Conservation (phyloP, 169 alveolate genomes). For the Babesia ovata region DNA sequence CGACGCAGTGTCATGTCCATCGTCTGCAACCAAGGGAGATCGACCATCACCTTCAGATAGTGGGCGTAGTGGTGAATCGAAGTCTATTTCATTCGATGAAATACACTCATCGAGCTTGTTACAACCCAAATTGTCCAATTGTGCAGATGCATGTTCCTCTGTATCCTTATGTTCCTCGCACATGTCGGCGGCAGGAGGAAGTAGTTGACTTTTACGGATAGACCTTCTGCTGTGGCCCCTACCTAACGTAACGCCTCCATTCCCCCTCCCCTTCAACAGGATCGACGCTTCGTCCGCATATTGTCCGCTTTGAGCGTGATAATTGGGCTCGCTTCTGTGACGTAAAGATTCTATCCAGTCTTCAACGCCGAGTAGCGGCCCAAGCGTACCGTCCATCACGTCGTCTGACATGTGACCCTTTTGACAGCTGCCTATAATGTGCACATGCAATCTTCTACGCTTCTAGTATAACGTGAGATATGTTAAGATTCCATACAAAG, state of each 20-base stretch:
- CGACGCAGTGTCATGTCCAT: too few species aligned
- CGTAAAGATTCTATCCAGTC: conserved; percentile 18
- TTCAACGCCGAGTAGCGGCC: conserved; percentile 26
- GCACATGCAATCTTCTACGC: too few species aligned
- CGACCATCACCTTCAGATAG: too few species aligned
- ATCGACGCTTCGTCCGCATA: conserved; percentile 8
- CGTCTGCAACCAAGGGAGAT: too few species aligned
- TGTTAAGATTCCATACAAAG: not conserved
- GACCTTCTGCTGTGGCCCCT: not conserved
- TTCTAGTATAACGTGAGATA: not conserved
- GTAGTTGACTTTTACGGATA: too few species aligned
- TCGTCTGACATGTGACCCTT: conserved; percentile 35
- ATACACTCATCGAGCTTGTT: too few species aligned
- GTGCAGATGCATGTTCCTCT: not conserved
- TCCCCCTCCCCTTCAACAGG: not conserved
- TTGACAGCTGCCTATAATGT: not conserved
- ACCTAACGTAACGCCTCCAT: not conserved
- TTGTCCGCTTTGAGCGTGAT: conserved; percentile 24
- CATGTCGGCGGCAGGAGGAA: too few species aligned
- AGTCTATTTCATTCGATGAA: too few species aligned
- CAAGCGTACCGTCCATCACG: conserved; percentile 29
- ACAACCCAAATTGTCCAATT: too few species aligned
- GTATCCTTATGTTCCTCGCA: too few species aligned
- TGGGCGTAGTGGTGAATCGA: too few species aligned
- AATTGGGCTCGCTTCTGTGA: conserved; percentile 3